Conservation (phyloP, 208 protist species). For the Acanthamoeba castellanii region DNA sequence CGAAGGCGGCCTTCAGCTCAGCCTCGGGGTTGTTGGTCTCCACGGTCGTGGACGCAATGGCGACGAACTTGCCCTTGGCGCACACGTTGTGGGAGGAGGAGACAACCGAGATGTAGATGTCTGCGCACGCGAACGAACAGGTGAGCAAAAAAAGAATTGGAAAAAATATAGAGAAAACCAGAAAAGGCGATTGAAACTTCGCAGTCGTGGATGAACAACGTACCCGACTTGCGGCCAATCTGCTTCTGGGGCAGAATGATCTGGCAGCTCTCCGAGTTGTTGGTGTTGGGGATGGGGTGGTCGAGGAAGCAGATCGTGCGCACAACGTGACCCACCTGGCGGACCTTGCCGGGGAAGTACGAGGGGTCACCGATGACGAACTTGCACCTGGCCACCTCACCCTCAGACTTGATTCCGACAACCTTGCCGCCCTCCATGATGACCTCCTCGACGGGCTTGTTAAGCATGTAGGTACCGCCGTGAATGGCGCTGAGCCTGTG, state of each 20-base stretch:
- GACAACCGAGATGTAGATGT: constrained; percentile 98
- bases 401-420: constrained; percentile 94
- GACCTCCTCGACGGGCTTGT: constrained; percentile 97
- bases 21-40: constrained; percentile 96
- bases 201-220: background rate
- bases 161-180: background rate
- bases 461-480: constrained; percentile 99
- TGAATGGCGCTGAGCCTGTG: constrained; percentile 92
- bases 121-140: constrained; percentile 76
- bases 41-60: constrained; percentile 97
- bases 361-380: constrained; percentile 98
- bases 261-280: constrained; percentile 94
- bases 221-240: constrained; percentile 92
- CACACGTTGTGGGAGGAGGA: constrained; percentile 96
- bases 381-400: constrained; percentile 93
- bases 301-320: constrained; percentile 98
- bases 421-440: constrained; percentile 95
- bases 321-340: constrained; percentile 94
- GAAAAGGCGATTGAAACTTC: background rate
- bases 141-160: background rate
- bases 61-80: constrained; percentile 97
- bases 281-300: constrained; percentile 93
- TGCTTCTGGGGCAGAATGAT: constrained; percentile 99
- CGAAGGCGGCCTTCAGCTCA: constrained; percentile 95
- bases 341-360: constrained; percentile 98